Evolutionary conservation across 148 eudicot species (phyloP).

Genomic region (Mesembryanthemum crystallinum): DNA sequence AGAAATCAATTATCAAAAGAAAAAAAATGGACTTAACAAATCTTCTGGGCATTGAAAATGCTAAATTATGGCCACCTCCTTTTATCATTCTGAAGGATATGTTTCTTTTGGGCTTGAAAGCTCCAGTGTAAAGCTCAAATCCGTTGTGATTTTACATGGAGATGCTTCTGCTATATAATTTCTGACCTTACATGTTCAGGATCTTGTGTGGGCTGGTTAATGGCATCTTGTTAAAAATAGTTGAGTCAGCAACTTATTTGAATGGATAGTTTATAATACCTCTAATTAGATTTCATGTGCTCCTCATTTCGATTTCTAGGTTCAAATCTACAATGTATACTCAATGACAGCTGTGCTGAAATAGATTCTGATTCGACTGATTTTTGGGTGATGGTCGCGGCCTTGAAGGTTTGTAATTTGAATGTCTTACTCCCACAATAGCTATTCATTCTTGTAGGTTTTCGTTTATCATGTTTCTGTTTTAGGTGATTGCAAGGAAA

Average conservation of each 20-base stretch:
- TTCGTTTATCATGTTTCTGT: conserved; percentile 1
- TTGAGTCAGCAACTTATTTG: neutral
- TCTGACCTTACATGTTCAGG: neutral
- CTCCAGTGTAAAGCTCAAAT: neutral
- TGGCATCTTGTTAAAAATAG: neutral
- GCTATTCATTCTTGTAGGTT: neutral
- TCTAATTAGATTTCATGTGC: neutral
- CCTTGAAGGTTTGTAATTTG: conserved; percentile 65
- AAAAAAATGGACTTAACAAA: neutral
- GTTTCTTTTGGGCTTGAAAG: neutral
- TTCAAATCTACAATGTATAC: conserved; percentile 54
- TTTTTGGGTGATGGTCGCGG: conserved; percentile 98
- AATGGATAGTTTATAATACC: neutral
- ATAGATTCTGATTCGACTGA: conserved; percentile 65
- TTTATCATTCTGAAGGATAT: neutral
- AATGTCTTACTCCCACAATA: neutral
- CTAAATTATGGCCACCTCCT: neutral
- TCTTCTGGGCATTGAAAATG: neutral
- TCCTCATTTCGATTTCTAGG: conserved; percentile 40
- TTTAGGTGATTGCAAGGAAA: neutral
- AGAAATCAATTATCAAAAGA: neutral
- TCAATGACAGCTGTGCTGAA: conserved; percentile 72
- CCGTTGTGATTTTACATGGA: neutral
- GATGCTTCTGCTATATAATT: neutral
- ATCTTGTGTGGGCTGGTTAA: neutral